phyloP scores from a whole-genome alignment of 495 filamentous ascomycete species.

The Aspergillus nanangensis region DNA sequence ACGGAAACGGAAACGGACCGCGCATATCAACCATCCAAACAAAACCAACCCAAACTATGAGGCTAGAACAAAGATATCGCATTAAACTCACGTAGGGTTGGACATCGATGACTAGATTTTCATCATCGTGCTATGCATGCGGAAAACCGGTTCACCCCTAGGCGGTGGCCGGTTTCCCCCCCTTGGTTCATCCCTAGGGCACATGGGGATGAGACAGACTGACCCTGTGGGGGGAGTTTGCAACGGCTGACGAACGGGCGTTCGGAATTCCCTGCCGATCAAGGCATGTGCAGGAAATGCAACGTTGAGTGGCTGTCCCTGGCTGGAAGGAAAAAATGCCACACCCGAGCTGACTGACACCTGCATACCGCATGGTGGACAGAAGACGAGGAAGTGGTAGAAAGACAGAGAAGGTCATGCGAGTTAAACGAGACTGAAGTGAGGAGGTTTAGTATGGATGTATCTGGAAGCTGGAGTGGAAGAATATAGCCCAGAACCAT shows the following conservation, averaged over 20 bases:
- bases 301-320: not conserved
- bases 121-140: no score
- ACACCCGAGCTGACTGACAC: no score
- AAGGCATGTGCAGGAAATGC: not conserved
- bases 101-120: no score
- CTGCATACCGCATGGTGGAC: slow-evolving; percentile 10
- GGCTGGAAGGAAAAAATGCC: no score
- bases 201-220: no score
- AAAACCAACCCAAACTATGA: no score
- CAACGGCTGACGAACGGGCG: not conserved
- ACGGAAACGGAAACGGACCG: no score
- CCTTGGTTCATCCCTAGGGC: slow-evolving; percentile 6
- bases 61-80: no score
- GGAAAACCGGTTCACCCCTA: slow-evolving; percentile 17
- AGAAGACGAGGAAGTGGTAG: not conserved
- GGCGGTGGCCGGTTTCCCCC: slow-evolving; percentile 4
- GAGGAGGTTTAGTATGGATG: not conserved
- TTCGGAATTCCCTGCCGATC: not conserved
- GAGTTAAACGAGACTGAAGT: no score
- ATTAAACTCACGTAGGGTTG: no score
- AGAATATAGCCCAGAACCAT: not conserved
- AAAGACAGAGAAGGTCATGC: not conserved
- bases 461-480: no score
- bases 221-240: not conserved
- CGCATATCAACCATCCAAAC: no score